A percentile compares a stretch with the other conserved stretches of the same genome.
Evolutionary conservation across 306 rosid genomes (phyloP).

Genomic region (Senna tora): DNA sequence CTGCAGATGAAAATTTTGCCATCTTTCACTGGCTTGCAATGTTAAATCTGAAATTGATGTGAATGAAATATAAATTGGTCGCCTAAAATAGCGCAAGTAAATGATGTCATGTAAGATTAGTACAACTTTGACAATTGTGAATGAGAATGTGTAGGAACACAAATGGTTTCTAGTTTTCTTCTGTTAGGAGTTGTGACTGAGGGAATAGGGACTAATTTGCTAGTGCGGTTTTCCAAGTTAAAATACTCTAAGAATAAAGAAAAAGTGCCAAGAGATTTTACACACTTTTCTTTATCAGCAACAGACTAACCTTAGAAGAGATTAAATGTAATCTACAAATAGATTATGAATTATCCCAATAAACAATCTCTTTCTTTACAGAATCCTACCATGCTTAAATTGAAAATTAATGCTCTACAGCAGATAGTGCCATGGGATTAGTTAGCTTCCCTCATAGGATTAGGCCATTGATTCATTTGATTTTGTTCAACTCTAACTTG

Average conservation of each 20-base stretch:
- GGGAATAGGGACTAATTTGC: neutral
- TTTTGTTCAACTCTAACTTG: neutral
- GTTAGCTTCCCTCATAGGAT: neutral
- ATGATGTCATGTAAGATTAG: neutral
- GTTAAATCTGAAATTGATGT: neutral
- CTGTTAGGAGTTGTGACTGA: neutral
- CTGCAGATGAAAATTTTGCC: neutral
- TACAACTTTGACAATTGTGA: neutral
- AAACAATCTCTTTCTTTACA: conserved; percentile 4
- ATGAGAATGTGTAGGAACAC: neutral
- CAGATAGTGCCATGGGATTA: no score
- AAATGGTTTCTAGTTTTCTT: neutral
- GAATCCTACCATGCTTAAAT: neutral
- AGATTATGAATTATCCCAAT: neutral
- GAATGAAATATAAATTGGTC: neutral
- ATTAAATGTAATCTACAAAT: neutral
- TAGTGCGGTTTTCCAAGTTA: no score
- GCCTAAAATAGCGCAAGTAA: neutral
- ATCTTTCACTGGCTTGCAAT: neutral
- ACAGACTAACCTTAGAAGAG: neutral
- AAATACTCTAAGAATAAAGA: neutral
- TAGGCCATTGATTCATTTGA: neutral
- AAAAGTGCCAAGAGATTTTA: neutral
- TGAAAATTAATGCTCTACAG: no score
- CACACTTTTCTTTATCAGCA: neutral